Percentiles rank a stretch among this genome's conserved stretches.
These are phyloP conservation scores for Podospora pseudoanserina DNA, from an alignment of 495 filamentous ascomycete genomes.

Conservation along the genomic window DNA sequence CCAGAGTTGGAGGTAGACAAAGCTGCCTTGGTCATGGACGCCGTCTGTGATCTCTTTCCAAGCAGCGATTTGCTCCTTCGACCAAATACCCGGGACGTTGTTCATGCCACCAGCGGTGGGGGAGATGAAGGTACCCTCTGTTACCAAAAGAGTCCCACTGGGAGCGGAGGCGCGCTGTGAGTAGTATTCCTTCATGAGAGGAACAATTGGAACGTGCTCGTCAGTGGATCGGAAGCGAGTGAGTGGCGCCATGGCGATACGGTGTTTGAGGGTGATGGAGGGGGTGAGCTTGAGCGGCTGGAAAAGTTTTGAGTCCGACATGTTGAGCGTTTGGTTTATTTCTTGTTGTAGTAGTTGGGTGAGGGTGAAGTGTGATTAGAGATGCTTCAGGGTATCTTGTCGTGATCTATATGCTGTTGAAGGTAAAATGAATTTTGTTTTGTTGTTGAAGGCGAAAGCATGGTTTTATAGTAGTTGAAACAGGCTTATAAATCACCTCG, in stretches of 20 bases:
- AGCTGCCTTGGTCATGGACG: conserved; percentile 61
- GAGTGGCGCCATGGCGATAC: conserved; percentile 44
- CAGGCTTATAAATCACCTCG: neutral
- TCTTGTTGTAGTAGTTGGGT: neutral
- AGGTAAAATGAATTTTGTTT: neutral
- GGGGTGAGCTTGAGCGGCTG: conserved; percentile 40
- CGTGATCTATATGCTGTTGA: neutral
- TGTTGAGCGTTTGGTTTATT: neutral
- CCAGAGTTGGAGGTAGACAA: conserved; percentile 68
- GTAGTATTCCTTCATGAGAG: conserved; percentile 56
- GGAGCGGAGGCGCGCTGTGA: conserved; percentile 51
- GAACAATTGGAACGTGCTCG: conserved; percentile 45
- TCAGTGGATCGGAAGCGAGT: conserved; percentile 45
- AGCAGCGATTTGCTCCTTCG: conserved; percentile 53
- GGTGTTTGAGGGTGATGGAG: conserved; percentile 34
- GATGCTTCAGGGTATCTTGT: neutral
- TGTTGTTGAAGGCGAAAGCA: neutral
- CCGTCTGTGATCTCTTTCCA: conserved; percentile 63
- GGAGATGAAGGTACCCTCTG: conserved; percentile 64
- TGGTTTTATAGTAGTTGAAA: neutral
- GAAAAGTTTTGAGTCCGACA: conserved; percentile 31
- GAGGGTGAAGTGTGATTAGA: neutral
- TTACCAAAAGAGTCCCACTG: conserved; percentile 60
- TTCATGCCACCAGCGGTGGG: conserved; percentile 47
- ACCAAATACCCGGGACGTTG: conserved; percentile 64